phyloP scores from a whole-genome alignment of 2,329 filamentous ascomycete genomes.

The Paraconiothyrium brasiliense region DNA sequence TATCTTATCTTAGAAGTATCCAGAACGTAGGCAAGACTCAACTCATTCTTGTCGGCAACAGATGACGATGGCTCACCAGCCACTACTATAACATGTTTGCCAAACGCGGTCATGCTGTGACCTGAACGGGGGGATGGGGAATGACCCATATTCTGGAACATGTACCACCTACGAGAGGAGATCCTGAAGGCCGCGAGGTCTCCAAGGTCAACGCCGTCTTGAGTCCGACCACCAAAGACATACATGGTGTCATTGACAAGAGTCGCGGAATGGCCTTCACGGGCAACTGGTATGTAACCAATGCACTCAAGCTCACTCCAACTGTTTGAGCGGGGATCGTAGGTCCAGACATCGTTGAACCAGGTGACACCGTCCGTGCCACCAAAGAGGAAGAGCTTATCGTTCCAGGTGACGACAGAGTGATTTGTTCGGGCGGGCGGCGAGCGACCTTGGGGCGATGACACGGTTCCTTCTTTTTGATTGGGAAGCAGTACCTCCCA shows the following conservation, averaged over 20 bases:
- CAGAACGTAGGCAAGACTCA: slow-evolving; percentile 88
- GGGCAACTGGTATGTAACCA: slow-evolving; percentile 91
- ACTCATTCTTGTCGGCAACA: slow-evolving; percentile 79
- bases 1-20: slow-evolving; percentile 98
- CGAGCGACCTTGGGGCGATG: slow-evolving; percentile 39
- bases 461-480: slow-evolving; percentile 60
- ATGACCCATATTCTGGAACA: slow-evolving; percentile 99
- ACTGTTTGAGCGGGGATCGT: slow-evolving; percentile 81
- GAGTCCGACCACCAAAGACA: slow-evolving; percentile 93
- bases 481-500: slow-evolving; percentile 94
- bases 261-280: slow-evolving; percentile 93
- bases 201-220: slow-evolving; percentile 90
- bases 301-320: slow-evolving; percentile 96
- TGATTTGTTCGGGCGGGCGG: slow-evolving; percentile 96
- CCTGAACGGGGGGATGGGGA: slow-evolving; percentile 93
- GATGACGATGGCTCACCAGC: slow-evolving; percentile 94
- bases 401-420: slow-evolving; percentile 88
- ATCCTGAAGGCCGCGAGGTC: slow-evolving; percentile 89
- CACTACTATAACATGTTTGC: slow-evolving; percentile 90
- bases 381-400: slow-evolving; percentile 96
- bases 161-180: slow-evolving; percentile 92
- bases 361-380: slow-evolving; percentile 95
- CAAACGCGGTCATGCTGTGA: slow-evolving; percentile 96
- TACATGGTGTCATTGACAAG: slow-evolving; percentile 99
- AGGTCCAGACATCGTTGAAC: slow-evolving; percentile 99